Evolutionary conservation across 2,329 filamentous ascomycete genomes (phyloP).

Genomic region (Pyricularia pennisetigena): DNA sequence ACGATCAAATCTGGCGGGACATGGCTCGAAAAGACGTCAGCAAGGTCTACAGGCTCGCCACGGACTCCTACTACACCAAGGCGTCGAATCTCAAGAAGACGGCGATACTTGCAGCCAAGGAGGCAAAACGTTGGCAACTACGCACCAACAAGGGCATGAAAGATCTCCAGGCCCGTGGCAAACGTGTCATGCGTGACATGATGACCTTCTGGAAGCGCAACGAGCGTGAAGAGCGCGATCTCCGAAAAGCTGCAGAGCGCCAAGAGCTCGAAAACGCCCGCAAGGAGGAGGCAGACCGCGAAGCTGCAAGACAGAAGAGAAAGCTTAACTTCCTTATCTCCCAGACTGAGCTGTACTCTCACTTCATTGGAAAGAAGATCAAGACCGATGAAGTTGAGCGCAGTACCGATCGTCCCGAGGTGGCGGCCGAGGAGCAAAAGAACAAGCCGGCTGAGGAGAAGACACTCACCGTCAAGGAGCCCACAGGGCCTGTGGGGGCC

Average conservation of each 20-base stretch:
- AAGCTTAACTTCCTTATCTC: conserved; percentile 99
- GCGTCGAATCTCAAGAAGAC: conserved; percentile 97
- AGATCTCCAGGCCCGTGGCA: conserved; percentile 90
- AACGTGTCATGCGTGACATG: conserved; percentile 99
- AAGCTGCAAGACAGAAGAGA: conserved; percentile 93
- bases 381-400: conserved; percentile 93
- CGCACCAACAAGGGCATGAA: conserved; percentile 98
- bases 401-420: conserved; percentile 73
- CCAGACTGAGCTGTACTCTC: conserved; percentile 95
- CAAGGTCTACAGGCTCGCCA: conserved; percentile 83
- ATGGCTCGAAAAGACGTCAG: conserved; percentile 87
- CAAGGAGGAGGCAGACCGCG: conserved; percentile 92
- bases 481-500: conserved; percentile 41
- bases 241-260: conserved; percentile 87
- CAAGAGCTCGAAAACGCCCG: conserved; percentile 95
- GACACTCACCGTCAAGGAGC: conserved; percentile 37
- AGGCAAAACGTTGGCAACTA: conserved; percentile 93
- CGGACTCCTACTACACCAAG: conserved; percentile 75
- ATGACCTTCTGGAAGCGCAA: conserved; percentile 99
- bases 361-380: conserved; percentile 99
- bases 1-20: conserved; percentile 95
- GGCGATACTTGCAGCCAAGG: conserved; percentile 90
- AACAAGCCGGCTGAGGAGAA: conserved; percentile 28
- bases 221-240: conserved; percentile 90
- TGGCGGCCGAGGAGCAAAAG: conserved; percentile 42